phyloP scores from a whole-genome alignment of 306 rosid genomes.

The Pterocarpus santalinus region DNA sequence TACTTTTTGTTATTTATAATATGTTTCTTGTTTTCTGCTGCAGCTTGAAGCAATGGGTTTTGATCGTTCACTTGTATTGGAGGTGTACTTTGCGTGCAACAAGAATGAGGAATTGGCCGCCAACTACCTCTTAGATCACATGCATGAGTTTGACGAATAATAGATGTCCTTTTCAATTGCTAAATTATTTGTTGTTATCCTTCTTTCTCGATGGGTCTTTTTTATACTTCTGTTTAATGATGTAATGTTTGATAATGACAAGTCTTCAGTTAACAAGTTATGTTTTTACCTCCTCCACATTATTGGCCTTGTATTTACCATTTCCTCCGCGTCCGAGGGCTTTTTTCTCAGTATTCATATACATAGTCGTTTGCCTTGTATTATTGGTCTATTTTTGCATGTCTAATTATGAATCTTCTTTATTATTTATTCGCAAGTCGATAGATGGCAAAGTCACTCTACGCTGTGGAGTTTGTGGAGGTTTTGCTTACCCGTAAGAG shows the following conservation, averaged over 20 bases:
- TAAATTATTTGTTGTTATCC: conserved; percentile 29
- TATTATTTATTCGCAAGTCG: not conserved
- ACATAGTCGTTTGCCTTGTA: conserved; percentile 37
- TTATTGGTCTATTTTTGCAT: conserved; percentile 13
- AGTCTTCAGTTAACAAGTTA: conserved; percentile 44
- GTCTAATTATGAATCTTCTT: conserved; percentile 1
- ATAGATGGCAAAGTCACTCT: not conserved
- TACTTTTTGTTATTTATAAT: not conserved
- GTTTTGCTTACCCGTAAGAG: not conserved
- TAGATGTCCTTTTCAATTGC: not conserved
- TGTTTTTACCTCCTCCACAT: conserved; percentile 40
- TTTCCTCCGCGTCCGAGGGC: conserved; percentile 28
- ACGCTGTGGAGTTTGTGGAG: not conserved
- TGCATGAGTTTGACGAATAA: conserved; percentile 82
- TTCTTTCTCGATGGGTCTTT: conserved; percentile 42
- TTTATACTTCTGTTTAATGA: conserved; percentile 44
- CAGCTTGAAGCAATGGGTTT: conserved; percentile 98
- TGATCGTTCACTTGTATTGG: conserved; percentile 76
- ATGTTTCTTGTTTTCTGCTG: not conserved
- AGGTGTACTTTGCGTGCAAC: conserved; percentile 89
- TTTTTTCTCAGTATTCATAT: conserved; percentile 39
- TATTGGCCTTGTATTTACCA: conserved; percentile 48
- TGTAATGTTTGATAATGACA: conserved; percentile 45
- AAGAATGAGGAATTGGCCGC: conserved; percentile 92
- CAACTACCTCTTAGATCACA: conserved; percentile 84